Conservation (phyloP, 305 asterid species). For the Fraxinus sp. region DNA sequence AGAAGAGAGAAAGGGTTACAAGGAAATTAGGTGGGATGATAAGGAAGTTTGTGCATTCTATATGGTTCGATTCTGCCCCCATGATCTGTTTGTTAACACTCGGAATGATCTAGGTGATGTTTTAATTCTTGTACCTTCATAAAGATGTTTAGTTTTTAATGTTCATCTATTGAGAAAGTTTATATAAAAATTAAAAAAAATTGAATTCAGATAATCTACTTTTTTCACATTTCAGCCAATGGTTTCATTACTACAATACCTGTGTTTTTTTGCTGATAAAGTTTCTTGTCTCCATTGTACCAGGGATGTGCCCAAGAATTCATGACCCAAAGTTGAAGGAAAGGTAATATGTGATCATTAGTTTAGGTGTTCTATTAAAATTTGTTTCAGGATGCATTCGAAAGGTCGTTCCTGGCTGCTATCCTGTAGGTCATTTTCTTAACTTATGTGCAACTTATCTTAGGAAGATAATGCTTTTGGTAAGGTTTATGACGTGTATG, state of each 20-base stretch:
- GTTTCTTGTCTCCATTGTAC: slow-evolving; percentile 17
- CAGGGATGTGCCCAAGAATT: slow-evolving; percentile 86
- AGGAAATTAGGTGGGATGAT: slow-evolving; percentile 91
- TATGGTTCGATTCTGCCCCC: slow-evolving; percentile 96
- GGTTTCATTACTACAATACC: neutral
- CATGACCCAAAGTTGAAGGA: slow-evolving; percentile 97
- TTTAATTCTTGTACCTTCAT: slow-evolving; percentile 15
- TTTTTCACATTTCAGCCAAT: neutral
- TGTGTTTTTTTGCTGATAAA: neutral
- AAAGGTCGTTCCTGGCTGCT: neutral
- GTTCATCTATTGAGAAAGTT: neutral
- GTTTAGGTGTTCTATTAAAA: neutral
- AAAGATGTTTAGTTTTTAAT: neutral
- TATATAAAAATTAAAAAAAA: neutral
- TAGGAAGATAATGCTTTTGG: neutral
- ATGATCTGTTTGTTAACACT: slow-evolving; percentile 92
- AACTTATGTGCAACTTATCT: neutral
- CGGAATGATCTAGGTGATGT: slow-evolving; percentile 80
- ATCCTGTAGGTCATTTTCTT: neutral
- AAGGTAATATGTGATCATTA: slow-evolving; percentile 45
- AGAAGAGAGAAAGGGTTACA: slow-evolving; percentile 81
- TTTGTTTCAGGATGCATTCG: neutral
- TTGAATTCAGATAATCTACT: neutral
- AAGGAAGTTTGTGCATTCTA: slow-evolving; percentile 83
- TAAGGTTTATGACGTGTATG: neutral